A percentile compares a stretch with the other conserved stretches of the same genome.
Evolutionary conservation across 495 filamentous ascomycete species (phyloP).

Genomic region (Penicillium egyptiacum): DNA sequence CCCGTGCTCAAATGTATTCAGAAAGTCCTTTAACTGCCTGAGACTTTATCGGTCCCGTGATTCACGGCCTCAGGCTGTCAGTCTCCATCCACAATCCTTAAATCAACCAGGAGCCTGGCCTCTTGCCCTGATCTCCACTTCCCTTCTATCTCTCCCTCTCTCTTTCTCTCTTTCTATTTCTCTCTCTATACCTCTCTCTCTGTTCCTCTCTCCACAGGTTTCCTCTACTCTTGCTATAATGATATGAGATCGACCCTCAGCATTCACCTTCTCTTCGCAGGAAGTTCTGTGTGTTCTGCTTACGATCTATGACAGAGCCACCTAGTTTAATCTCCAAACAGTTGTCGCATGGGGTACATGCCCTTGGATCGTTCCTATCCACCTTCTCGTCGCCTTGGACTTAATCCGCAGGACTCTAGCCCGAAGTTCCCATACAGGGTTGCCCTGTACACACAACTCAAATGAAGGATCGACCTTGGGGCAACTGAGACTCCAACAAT

Average conservation of each 20-base stretch:
- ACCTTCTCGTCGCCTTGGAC: background rate
- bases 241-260: conserved; percentile 13
- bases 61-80: conserved; percentile 13
- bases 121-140: conserved; percentile 13
- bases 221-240: conserved; percentile 1
- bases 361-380: background rate
- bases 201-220: background rate
- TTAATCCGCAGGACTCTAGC: background rate
- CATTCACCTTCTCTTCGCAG: conserved; percentile 1
- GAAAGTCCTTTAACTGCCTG: background rate
- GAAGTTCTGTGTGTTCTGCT: conserved; percentile 7
- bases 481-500: conserved; percentile 1
- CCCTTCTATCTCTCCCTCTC: background rate
- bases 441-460: conserved; percentile 2
- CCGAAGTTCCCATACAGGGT: background rate
- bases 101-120: conserved; percentile 8
- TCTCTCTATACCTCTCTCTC: background rate
- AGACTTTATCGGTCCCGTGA: conserved; percentile 16
- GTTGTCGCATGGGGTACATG: background rate
- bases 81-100: conserved; percentile 15
- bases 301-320: background rate
- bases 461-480: conserved; percentile 1
- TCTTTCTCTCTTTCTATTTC: background rate
- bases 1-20: background rate
- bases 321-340: background rate